Conservation (phyloP, 2,329 filamentous ascomycete genomes). For the Didymella pomorum region DNA sequence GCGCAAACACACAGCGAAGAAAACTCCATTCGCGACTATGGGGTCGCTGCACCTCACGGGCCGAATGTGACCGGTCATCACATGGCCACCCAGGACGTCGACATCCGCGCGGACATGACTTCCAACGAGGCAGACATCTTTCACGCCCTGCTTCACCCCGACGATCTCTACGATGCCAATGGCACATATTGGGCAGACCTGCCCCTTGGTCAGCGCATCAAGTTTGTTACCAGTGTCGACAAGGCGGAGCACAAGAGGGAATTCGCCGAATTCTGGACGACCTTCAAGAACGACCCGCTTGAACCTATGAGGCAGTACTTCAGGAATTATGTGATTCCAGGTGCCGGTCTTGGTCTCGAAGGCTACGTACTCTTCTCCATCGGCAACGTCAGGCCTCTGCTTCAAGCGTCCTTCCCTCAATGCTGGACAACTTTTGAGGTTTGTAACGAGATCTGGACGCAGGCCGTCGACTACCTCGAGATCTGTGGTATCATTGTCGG, state of each 20-base stretch:
- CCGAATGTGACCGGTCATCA: constrained; percentile 57
- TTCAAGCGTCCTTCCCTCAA: constrained; percentile 73
- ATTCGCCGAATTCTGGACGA: constrained; percentile 70
- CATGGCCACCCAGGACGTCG: constrained; percentile 52
- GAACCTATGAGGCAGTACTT: constrained; percentile 87
- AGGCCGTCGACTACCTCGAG: constrained; percentile 88
- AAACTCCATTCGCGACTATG: constrained; percentile 56
- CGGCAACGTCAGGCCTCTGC: constrained; percentile 86
- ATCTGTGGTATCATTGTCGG: constrained; percentile 92
- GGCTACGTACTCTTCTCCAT: constrained; percentile 98
- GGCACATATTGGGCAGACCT: constrained; percentile 95
- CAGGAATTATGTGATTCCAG: constrained; percentile 88
- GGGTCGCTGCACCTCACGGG: constrained; percentile 58
- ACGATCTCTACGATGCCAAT: constrained; percentile 83
- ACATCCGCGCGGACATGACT: constrained; percentile 60
- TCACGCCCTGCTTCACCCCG: constrained; percentile 80
- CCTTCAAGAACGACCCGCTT: constrained; percentile 87
- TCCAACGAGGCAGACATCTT: constrained; percentile 70
- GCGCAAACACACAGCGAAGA: constrained; percentile 33
- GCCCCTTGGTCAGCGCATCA: constrained; percentile 70
- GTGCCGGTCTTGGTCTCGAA: constrained; percentile 90
- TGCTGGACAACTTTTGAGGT: constrained; percentile 76
- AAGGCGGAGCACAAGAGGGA: constrained; percentile 73
- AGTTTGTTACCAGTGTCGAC: constrained; percentile 80
- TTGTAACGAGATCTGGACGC: constrained; percentile 82